phyloP scores from a whole-genome alignment of 495 filamentous ascomycete genomes.

The Amniculicola lignicola region DNA sequence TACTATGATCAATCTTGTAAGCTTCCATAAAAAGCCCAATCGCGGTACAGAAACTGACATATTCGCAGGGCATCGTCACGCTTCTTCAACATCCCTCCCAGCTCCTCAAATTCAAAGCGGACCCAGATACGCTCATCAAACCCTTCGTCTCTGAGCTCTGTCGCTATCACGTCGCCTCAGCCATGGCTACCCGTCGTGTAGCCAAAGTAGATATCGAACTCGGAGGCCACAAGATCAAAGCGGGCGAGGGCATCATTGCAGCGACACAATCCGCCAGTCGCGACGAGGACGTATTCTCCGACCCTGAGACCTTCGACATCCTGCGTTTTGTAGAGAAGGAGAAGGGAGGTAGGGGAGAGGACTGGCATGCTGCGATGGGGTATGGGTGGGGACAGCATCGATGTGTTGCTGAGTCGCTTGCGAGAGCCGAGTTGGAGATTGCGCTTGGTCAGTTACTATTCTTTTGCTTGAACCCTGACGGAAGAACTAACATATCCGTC shows the following conservation, averaged over 20 bases:
- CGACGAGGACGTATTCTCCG: slow-evolving; percentile 46
- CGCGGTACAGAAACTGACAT: neutral
- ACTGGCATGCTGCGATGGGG: slow-evolving; percentile 41
- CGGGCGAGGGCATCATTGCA: slow-evolving; percentile 47
- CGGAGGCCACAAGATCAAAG: slow-evolving; percentile 42
- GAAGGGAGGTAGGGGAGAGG: slow-evolving; percentile 30
- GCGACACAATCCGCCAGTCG: slow-evolving; percentile 49
- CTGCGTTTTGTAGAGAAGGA: slow-evolving; percentile 11
- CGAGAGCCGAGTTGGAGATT: slow-evolving; percentile 42
- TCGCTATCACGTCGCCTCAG: slow-evolving; percentile 47
- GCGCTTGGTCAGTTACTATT: slow-evolving; percentile 42
- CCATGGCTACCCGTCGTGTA: slow-evolving; percentile 43
- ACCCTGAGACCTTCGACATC: slow-evolving; percentile 47
- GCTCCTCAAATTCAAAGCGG: slow-evolving; percentile 40
- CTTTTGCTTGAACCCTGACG: neutral
- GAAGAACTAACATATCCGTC: neutral
- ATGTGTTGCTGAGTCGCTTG: slow-evolving; percentile 47
- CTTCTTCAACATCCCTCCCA: slow-evolving; percentile 43
- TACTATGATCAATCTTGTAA: slow-evolving; percentile 47
- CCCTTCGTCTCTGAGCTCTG: slow-evolving; percentile 48
- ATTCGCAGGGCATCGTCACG: slow-evolving; percentile 41
- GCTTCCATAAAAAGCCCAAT: neutral
- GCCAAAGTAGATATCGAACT: slow-evolving; percentile 48
- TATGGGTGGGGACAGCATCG: slow-evolving; percentile 48
- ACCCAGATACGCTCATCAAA: slow-evolving; percentile 37